Evolutionary conservation across 306 rosid species (phyloP), one percentile per base, ranked within the genome.

Genomic region (Oemleria cerasiformis): DNA sequence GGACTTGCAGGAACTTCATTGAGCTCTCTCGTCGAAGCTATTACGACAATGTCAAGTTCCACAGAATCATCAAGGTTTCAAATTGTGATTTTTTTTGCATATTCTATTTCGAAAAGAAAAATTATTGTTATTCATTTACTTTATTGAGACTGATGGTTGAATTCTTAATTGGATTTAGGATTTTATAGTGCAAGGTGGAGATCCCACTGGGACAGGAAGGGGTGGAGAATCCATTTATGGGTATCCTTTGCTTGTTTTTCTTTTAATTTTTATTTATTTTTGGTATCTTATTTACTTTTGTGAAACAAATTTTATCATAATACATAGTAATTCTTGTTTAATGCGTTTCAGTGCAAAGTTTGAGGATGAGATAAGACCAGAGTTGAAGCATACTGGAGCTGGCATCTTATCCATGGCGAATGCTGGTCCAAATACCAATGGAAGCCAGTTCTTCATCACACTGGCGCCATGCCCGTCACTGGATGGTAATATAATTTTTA

Each of bases 161-260:
- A 41, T 41, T 70, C 38, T 57, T 20, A 70, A 41, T 42, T 84
- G 72, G 82, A 70, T 68, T n/a, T 78, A 94, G 99, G 99, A 95
- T 60, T 95, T 95, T 84, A 84, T 95, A 23, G 96, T 95, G 36
- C 99, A 95, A 91, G 96, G 97, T 70, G 99, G 99, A 41, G 99
- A 95, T 89, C 99, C 99, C 51, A 89, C 97, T 41, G 99, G 99
- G 63, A 95, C 99, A 21, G 99, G 99, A 88, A 87, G 99, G 55
- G 99, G 99, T 75, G 99, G 99, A 76, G 96, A 91, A 61, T 95
- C 99, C 65, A 95, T 95, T 43, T 95, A 91, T 71, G 99, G 99
- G 99, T 95, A 86, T 40, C 16, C 76, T 69, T 54, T 9, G 8
- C 45, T 36, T 2, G 9, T 8, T 25, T 4, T 49, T 19, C 8